These are phyloP conservation scores for Phialophora macrospora DNA, from an alignment of 2,329 filamentous ascomycete species.

Conservation along the genomic window DNA sequence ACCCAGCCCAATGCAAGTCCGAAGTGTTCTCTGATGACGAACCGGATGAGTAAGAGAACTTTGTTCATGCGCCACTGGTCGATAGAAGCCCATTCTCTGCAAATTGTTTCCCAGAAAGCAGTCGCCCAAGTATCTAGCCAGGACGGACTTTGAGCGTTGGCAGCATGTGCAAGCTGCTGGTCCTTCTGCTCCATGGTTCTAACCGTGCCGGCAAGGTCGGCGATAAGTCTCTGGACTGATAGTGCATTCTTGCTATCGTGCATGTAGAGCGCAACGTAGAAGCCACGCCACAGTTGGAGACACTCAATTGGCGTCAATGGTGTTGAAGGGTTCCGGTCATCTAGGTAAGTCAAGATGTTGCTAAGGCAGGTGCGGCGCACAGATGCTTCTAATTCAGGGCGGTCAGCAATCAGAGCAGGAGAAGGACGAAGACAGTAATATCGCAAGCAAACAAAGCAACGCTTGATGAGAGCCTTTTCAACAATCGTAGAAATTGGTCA, in stretches of 20 bases:
- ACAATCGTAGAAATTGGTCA: neutral
- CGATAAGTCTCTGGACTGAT: slow-evolving; percentile 36
- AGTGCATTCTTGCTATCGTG: slow-evolving; percentile 38
- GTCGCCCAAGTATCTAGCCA: slow-evolving; percentile 33
- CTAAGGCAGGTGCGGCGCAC: slow-evolving; percentile 33
- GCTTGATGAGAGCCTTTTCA: neutral
- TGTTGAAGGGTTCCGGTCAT: slow-evolving; percentile 23
- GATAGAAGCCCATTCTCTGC: slow-evolving; percentile 70
- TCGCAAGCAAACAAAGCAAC: neutral
- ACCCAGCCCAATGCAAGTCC: slow-evolving; percentile 28
- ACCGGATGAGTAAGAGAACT: slow-evolving; percentile 81
- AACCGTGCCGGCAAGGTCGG: slow-evolving; percentile 33
- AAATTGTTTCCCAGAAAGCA: slow-evolving; percentile 74
- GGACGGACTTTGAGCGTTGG: slow-evolving; percentile 3
- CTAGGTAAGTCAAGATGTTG: slow-evolving; percentile 32
- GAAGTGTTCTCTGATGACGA: slow-evolving; percentile 45
- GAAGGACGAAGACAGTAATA: neutral
- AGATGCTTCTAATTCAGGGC: slow-evolving; percentile 27
- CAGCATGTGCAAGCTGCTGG: neutral
- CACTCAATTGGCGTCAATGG: slow-evolving; percentile 34
- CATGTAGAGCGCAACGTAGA: slow-evolving; percentile 40
- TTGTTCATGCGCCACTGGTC: slow-evolving; percentile 87
- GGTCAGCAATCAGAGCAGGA: neutral
- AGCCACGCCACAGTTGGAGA: slow-evolving; percentile 39
- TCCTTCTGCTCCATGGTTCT: slow-evolving; percentile 29